Conservation (phyloP, 2,329 filamentous ascomycete genomes). For the Colletotrichum melonis region DNA sequence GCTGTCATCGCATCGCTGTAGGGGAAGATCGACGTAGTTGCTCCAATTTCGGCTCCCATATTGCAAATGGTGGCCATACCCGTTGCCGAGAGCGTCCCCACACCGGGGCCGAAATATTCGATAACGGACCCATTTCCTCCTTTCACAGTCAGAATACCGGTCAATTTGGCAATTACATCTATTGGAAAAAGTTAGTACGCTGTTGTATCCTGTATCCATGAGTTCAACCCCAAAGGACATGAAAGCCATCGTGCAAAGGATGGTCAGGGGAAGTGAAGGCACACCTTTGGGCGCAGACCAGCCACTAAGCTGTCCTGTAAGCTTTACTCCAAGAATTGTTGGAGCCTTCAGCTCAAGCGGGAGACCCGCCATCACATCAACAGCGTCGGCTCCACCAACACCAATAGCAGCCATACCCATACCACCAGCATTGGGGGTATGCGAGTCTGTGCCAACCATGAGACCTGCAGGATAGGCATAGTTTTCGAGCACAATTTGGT, state of each 20-base stretch:
- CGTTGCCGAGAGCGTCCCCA: slow-evolving; percentile 79
- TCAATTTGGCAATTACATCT: slow-evolving; percentile 98
- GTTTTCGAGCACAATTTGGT: slow-evolving; percentile 98
- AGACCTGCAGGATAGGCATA: slow-evolving; percentile 99
- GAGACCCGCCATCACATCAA: slow-evolving; percentile 94
- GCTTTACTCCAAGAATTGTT: slow-evolving; percentile 95
- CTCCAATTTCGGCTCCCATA: slow-evolving; percentile 81
- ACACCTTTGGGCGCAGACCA: slow-evolving; percentile 94
- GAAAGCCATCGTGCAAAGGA: no score
- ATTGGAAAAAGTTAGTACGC: background rate
- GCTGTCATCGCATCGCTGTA: slow-evolving; percentile 99
- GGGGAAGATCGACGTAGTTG: slow-evolving; percentile 94
- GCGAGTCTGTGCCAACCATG: slow-evolving; percentile 96
- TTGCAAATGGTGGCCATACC: slow-evolving; percentile 87
- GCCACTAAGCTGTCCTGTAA: slow-evolving; percentile 88
- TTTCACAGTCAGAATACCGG: slow-evolving; percentile 96
- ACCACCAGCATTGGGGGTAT: slow-evolving; percentile 97
- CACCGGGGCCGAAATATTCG: slow-evolving; percentile 81
- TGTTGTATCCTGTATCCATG: no score
- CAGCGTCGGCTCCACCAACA: slow-evolving; percentile 68
- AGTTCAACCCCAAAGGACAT: no score
- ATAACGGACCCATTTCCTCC: slow-evolving; percentile 94
- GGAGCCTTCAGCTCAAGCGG: slow-evolving; percentile 99
- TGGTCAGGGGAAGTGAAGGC: slow-evolving; percentile 36
- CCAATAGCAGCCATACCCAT: slow-evolving; percentile 95